Base-by-base conservation (phyloP, 352 stramenopile genomes). In the Phytopythium boreale region DNA sequence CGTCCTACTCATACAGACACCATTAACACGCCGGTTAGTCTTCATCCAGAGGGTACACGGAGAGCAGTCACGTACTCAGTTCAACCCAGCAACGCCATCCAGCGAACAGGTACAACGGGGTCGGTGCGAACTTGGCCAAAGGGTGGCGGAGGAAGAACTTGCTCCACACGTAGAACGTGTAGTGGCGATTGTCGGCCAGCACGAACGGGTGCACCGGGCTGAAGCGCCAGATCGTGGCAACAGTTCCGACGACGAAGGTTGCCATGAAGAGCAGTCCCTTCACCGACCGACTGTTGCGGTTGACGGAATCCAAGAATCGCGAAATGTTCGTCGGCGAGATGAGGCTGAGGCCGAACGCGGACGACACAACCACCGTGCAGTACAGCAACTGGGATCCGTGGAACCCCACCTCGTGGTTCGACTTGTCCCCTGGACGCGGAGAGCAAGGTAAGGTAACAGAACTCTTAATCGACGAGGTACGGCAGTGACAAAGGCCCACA, bases 121-220 rank as follows among this genome's bases (percentile, higher is more conserved):
- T 61, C 15, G 80, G 84, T 20, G 90, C 61, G 37, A 89, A 91
- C 65, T 93, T 93, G 56, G 79, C 83, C 17, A 90, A 44, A 0
- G 64, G 53, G 50, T 95, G 85, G 49, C 88, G 89, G 6, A 86
- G 72, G 56, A 94, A 96, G 51, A 97, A 88, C 64, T 91, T 92
- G 19, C 82, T 71, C 92, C 92, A 98, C 24, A 97, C 43, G 72
- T 98, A 97, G 62, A 98, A 98, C 11, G 87, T 96, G 67, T 96
- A 97, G 69, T 98, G 90, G 10, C 92, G 86, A 62, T 98, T 98
- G 74, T 98, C 92, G 37, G 88, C 84, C 53, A 97, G 74, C 74
- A 97, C 80, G 59, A 98, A 98, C 62, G 89, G 90, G 72, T 98
- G 90, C 31, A 93, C 82, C 11, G 87, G 72, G 43, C 87, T 97